A percentile compares a stretch with the other conserved stretches of the same genome.
phyloP scores from a whole-genome alignment of 139 green algal species.

The Chlamydomonas eustigma region DNA sequence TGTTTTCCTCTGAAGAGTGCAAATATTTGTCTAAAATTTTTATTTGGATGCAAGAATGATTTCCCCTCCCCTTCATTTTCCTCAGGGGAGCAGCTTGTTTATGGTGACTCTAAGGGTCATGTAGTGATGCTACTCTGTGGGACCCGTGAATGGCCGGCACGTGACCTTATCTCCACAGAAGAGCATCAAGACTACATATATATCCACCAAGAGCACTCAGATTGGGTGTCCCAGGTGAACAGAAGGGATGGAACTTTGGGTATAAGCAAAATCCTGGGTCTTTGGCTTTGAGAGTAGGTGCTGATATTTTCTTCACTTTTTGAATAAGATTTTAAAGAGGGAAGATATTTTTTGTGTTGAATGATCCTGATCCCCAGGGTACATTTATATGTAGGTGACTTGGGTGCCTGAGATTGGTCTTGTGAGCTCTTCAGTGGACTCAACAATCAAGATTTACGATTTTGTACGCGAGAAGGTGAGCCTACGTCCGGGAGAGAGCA shows the following conservation, averaged over 20 bases:
- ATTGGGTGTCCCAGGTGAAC: conserved; percentile 74
- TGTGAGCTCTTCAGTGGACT: conserved; percentile 64
- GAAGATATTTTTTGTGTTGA: too few relatives aligned
- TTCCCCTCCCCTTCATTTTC: not conserved
- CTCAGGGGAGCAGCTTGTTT: conserved; percentile 56
- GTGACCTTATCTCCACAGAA: conserved; percentile 60
- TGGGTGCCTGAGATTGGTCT: conserved; percentile 69
- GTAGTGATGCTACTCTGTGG: conserved; percentile 61
- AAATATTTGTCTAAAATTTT: too few relatives aligned
- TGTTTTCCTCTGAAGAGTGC: too few relatives aligned
- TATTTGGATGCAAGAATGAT: too few relatives aligned
- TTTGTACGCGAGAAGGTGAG: conserved; percentile 26
- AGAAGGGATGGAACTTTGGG: not conserved
- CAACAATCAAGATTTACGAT: conserved; percentile 55
- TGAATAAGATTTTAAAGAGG: too few relatives aligned
- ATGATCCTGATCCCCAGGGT: too few relatives aligned
- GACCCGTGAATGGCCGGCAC: conserved; percentile 42
- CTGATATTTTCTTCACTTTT: too few relatives aligned
- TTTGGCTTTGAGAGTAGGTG: too few relatives aligned
- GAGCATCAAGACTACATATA: conserved; percentile 65
- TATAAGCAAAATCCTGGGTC: too few relatives aligned
- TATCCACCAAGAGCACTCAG: conserved; percentile 68
- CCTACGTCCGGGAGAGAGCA: too few relatives aligned
- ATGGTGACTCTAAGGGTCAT: conserved; percentile 57
- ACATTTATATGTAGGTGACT: conserved; percentile 52